Percentiles rank a stretch among this genome's conserved stretches.
phyloP scores from a whole-genome alignment of 1,284 basidiomycete genomes.

The Ceratobasidium papillatum region DNA sequence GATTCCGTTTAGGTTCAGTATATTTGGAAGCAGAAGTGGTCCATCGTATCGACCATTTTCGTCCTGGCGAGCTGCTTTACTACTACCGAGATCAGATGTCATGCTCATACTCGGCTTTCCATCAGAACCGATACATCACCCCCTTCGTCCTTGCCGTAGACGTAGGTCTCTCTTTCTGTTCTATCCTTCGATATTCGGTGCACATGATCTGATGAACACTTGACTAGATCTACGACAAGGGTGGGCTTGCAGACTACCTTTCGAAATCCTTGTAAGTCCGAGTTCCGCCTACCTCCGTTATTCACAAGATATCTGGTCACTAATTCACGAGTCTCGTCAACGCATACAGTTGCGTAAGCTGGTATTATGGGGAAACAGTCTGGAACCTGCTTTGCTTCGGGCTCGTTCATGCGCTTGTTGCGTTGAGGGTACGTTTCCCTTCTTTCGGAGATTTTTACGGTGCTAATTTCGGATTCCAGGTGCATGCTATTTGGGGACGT shows the following conservation, averaged over 20 bases:
- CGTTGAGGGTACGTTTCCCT: conserved; percentile 32
- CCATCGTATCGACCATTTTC: conserved; percentile 37
- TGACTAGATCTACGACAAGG: conserved; percentile 31
- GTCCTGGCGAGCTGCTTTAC: conserved; percentile 12
- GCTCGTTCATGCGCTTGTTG: conserved; percentile 36
- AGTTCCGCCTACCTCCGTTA: neutral
- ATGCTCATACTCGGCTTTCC: neutral
- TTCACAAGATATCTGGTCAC: too few relatives aligned
- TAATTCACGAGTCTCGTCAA: neutral
- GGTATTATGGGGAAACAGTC: conserved; percentile 32
- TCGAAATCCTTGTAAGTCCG: conserved; percentile 23
- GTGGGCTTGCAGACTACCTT: conserved; percentile 33
- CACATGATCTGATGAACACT: neutral
- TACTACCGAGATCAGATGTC: neutral
- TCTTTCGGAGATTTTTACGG: neutral
- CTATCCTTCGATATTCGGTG: too few relatives aligned
- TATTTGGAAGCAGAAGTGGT: conserved; percentile 40
- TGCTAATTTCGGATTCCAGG: neutral
- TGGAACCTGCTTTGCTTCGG: conserved; percentile 26
- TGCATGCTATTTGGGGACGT: conserved; percentile 24
- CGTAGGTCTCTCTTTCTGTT: neutral
- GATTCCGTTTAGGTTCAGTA: conserved; percentile 30
- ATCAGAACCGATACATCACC: conserved; percentile 29
- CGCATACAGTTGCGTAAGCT: conserved; percentile 17
- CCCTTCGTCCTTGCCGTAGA: conserved; percentile 15